These are phyloP conservation scores for Penicillium steckii DNA, from an alignment of 495 filamentous ascomycete species.

Conservation along the genomic window DNA sequence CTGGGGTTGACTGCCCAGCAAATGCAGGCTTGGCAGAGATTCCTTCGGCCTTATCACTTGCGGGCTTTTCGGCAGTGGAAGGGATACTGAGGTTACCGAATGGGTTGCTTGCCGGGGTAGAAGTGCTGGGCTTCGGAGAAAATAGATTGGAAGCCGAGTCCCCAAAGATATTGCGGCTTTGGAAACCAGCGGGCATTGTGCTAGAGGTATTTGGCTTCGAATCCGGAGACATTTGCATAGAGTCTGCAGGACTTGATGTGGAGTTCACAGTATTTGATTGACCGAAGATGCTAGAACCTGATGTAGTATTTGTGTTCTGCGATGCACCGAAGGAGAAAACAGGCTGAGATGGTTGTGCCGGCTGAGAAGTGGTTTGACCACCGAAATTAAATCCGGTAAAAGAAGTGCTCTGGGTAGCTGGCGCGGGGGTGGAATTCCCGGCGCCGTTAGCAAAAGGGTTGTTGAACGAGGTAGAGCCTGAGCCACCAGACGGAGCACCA, in stretches of 20 bases:
- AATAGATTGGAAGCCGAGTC: constrained; percentile 13
- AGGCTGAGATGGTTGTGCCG: constrained; percentile 7
- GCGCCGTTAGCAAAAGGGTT: constrained; percentile 44
- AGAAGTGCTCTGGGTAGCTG: constrained; percentile 14
- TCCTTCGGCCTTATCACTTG: constrained; percentile 7
- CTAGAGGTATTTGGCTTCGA: constrained; percentile 28
- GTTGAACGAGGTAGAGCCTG: constrained; percentile 13
- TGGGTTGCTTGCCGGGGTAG: constrained; percentile 20
- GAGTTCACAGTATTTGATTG: constrained; percentile 18
- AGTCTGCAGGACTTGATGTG: constrained; percentile 26
- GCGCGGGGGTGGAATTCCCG: constrained; percentile 15
- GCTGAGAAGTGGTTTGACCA: constrained; percentile 14
- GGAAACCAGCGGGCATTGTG: constrained; percentile 9
- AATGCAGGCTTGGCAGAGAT: constrained; percentile 16
- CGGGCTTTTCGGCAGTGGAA: constrained; percentile 6
- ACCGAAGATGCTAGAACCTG: constrained; percentile 19
- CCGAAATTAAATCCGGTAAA: constrained; percentile 20
- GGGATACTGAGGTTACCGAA: constrained; percentile 14
- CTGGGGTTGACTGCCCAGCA: background rate
- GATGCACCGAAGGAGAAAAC: constrained; percentile 25
- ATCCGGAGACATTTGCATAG: constrained; percentile 47
- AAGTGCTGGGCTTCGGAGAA: constrained; percentile 11
- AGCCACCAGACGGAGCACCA: constrained; percentile 22
- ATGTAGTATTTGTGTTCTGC: constrained; percentile 11
- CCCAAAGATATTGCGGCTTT: constrained; percentile 19